Percentiles rank a stretch among this genome's conserved stretches.
phyloP scores from a whole-genome alignment of 2,329 filamentous ascomycete genomes.

The Cytospora paraplurivora region DNA sequence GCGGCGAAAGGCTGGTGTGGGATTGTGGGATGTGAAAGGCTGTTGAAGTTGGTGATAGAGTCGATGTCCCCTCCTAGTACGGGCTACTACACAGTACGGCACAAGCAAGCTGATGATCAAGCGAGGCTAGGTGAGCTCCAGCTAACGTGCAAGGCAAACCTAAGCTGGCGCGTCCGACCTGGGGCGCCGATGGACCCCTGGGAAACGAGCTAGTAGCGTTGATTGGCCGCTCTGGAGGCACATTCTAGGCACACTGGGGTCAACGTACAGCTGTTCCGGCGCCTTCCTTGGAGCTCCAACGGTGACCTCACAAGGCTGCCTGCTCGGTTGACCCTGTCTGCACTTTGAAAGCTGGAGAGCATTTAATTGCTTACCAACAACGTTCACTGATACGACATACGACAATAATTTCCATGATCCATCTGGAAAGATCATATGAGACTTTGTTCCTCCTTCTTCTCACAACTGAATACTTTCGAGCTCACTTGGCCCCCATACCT shows the following conservation, averaged over 20 bases:
- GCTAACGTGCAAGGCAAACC: slow-evolving; percentile 19
- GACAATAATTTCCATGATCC: neutral
- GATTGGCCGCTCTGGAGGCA: slow-evolving; percentile 6
- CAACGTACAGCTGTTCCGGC: slow-evolving; percentile 19
- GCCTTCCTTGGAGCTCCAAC: slow-evolving; percentile 14
- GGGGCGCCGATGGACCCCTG: slow-evolving; percentile 6
- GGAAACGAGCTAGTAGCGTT: slow-evolving; percentile 7
- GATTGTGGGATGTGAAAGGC: slow-evolving; percentile 6
- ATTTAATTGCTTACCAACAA: neutral
- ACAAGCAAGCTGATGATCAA: slow-evolving; percentile 24
- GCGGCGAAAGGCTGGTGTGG: slow-evolving; percentile 4
- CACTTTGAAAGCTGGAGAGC: neutral
- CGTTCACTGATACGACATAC: neutral
- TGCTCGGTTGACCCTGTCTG: neutral
- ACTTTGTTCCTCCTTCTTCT: neutral
- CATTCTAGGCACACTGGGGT: neutral
- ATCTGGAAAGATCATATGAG: neutral
- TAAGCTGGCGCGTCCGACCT: slow-evolving; percentile 17
- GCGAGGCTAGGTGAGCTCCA: slow-evolving; percentile 25
- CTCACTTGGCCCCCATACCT: neutral
- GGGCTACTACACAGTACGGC: too few species aligned
- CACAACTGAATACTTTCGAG: neutral
- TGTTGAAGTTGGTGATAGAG: slow-evolving; percentile 15
- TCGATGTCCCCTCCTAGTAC: slow-evolving; percentile 6
- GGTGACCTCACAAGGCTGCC: slow-evolving; percentile 25